Evolutionary conservation across 1,284 basidiomycete species (phyloP).

Genomic region (Ustilago trichophora): DNA sequence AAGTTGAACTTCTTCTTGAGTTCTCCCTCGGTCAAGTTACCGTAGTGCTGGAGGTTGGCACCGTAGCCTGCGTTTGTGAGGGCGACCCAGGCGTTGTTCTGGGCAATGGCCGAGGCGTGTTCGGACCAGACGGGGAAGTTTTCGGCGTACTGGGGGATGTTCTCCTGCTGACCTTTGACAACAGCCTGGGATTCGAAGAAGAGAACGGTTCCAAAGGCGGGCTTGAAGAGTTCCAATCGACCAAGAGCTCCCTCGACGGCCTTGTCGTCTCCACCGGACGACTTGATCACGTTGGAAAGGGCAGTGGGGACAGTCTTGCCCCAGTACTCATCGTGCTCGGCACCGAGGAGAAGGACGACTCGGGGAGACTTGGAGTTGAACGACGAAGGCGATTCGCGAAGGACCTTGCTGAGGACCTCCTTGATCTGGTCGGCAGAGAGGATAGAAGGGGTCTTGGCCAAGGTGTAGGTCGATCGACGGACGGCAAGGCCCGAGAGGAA

Average conservation of each 20-base stretch:
- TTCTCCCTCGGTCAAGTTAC: conserved; percentile 44
- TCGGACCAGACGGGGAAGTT: conserved; percentile 65
- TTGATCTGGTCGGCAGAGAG: conserved; percentile 67
- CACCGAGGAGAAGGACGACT: conserved; percentile 68
- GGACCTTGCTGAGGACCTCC: conserved; percentile 67
- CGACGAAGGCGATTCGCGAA: conserved; percentile 68
- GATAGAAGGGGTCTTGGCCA: conserved; percentile 65
- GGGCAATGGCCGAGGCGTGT: conserved; percentile 65
- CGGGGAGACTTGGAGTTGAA: conserved; percentile 70
- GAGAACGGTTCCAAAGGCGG: conserved; percentile 69
- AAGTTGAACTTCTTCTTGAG: conserved; percentile 65
- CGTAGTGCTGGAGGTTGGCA: conserved; percentile 68
- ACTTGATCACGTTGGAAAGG: conserved; percentile 28
- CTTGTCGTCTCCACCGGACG: conserved; percentile 30
- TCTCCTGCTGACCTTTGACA: conserved; percentile 63
- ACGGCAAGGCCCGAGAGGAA: conserved; percentile 53
- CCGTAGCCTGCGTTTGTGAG: conserved; percentile 69
- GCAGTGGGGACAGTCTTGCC: conserved; percentile 59
- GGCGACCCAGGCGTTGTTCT: conserved; percentile 69
- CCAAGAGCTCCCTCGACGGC: conserved; percentile 36
- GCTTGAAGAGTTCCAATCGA: conserved; percentile 66
- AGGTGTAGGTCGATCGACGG: conserved; percentile 69
- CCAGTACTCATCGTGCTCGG: conserved; percentile 69
- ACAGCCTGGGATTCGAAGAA: conserved; percentile 65
- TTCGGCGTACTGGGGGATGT: conserved; percentile 67